A percentile compares a stretch with the other conserved stretches of the same genome.
phyloP scores from a whole-genome alignment of 2,329 filamentous ascomycete species.

The Lecanosticta acicola region DNA sequence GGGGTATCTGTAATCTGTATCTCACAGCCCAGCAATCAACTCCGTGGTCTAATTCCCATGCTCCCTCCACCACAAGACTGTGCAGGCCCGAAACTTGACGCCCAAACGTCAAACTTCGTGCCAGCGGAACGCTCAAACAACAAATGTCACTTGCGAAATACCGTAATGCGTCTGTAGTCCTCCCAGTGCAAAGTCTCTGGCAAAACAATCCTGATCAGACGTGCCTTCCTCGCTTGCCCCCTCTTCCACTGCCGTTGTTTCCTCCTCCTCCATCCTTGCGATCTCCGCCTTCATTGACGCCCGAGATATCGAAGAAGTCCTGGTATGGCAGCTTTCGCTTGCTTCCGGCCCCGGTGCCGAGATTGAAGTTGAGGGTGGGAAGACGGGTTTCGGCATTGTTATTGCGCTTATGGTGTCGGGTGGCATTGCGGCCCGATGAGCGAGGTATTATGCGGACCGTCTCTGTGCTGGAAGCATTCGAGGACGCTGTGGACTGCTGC shows the following conservation, averaged over 20 bases:
- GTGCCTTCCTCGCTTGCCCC: conserved; percentile 33
- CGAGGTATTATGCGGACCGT: conserved; percentile 26
- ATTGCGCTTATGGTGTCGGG: conserved; percentile 29
- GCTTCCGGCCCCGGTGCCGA: conserved; percentile 61
- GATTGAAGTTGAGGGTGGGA: conserved; percentile 36
- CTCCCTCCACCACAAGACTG: too few relatives aligned
- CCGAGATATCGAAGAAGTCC: conserved; percentile 69
- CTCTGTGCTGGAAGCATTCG: conserved; percentile 27
- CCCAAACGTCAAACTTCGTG: too few relatives aligned
- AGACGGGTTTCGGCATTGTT: conserved; percentile 29
- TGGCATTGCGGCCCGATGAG: conserved; percentile 18
- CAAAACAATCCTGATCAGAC: conserved; percentile 26
- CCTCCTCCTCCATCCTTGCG: conserved; percentile 20
- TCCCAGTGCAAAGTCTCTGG: not conserved
- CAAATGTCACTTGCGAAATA: too few relatives aligned
- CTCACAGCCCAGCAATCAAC: too few relatives aligned
- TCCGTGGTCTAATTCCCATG: too few relatives aligned
- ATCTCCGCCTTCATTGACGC: conserved; percentile 41
- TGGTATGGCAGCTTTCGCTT: conserved; percentile 69
- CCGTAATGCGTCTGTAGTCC: too few relatives aligned
- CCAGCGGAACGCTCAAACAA: too few relatives aligned
- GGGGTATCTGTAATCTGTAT: too few relatives aligned
- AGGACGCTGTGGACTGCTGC: conserved; percentile 41
- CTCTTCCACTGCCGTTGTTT: conserved; percentile 19
- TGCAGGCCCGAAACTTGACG: too few relatives aligned